phyloP scores from a whole-genome alignment of 192 early-diverging fungal genomes.

The Mortierella hygrophila region DNA sequence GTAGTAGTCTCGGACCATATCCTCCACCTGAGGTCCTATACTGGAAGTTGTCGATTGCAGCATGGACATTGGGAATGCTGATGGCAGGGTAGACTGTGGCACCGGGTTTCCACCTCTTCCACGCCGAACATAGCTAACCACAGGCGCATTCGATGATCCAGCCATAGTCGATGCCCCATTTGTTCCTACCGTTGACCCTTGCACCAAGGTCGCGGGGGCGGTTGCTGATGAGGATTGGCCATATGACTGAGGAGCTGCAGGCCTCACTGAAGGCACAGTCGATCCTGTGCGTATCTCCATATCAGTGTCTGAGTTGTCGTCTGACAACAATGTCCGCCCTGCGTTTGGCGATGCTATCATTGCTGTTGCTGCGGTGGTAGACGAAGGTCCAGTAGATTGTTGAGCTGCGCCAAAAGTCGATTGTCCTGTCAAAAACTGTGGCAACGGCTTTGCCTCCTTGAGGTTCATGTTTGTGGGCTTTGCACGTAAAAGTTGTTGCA shows the following conservation, averaged over 20 bases:
- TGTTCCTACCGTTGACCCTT: not conserved
- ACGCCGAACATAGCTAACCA: not conserved
- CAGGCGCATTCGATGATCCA: not conserved
- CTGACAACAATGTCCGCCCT: not conserved
- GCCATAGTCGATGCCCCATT: not conserved
- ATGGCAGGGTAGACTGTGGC: not conserved
- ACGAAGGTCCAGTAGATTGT: not conserved
- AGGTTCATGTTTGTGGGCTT: constrained; percentile 20
- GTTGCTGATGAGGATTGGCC: not conserved
- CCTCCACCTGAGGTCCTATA: constrained; percentile 1
- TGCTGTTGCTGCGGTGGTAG: not conserved
- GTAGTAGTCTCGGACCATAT: not conserved
- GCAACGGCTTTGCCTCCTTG: constrained; percentile 10
- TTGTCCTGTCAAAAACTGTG: constrained; percentile 9
- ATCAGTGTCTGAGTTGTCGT: not conserved
- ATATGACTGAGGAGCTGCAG: not conserved
- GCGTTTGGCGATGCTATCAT: not conserved
- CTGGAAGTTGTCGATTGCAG: constrained; percentile 18
- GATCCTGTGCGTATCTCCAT: not conserved
- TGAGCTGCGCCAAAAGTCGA: not conserved
- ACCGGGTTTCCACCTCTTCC: not conserved
- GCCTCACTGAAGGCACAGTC: not conserved
- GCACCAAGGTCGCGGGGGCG: not conserved
- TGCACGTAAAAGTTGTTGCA: constrained; percentile 9
- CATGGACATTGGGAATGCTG: constrained; percentile 21